These are phyloP conservation scores for Thelonectria blattea DNA, from an alignment of 2,329 filamentous ascomycete genomes.

Conservation along the genomic window DNA sequence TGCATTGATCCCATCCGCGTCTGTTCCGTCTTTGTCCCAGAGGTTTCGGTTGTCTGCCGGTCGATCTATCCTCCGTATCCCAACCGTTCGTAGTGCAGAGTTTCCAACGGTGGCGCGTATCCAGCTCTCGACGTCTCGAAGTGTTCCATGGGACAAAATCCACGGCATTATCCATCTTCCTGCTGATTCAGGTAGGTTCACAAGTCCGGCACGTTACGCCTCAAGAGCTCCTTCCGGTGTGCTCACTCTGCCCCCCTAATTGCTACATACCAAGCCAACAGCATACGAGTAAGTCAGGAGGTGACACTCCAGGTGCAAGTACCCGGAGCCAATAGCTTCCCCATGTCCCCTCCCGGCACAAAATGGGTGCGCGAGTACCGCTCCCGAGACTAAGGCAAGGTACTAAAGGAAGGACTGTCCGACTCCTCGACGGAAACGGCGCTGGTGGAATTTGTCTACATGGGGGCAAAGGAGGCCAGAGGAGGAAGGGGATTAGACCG, in stretches of 20 bases:
- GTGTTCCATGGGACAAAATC: not conserved
- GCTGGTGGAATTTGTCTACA: conserved; percentile 21
- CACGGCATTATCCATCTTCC: not conserved
- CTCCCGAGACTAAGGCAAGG: conserved; percentile 19
- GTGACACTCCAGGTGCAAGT: not conserved
- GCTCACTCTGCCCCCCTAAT: conserved; percentile 8
- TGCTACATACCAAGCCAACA: conserved; percentile 6
- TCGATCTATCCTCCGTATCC: conserved; percentile 20
- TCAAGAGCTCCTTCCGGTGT: not conserved
- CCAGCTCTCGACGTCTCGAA: not conserved
- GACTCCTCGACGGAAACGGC: conserved; percentile 14
- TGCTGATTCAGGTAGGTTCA: conserved; percentile 20
- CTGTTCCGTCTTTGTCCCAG: conserved; percentile 4
- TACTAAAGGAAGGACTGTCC: conserved; percentile 6
- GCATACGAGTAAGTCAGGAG: conserved; percentile 2
- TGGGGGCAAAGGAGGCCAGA: conserved; percentile 7
- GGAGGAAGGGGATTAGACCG: conserved; percentile 3
- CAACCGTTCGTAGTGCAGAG: not conserved
- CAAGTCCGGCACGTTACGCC: conserved; percentile 8
- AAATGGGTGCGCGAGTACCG: conserved; percentile 14
- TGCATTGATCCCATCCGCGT: conserved; percentile 22
- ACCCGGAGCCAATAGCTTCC: conserved; percentile 3
- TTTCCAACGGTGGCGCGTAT: not conserved
- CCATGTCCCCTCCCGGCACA: conserved; percentile 6
- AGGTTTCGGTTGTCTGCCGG: conserved; percentile 23